Evolutionary conservation across 441 rosid genomes (phyloP), one percentile per base, ranked within the genome.

Genomic region (Eutrema salsugineum): DNA sequence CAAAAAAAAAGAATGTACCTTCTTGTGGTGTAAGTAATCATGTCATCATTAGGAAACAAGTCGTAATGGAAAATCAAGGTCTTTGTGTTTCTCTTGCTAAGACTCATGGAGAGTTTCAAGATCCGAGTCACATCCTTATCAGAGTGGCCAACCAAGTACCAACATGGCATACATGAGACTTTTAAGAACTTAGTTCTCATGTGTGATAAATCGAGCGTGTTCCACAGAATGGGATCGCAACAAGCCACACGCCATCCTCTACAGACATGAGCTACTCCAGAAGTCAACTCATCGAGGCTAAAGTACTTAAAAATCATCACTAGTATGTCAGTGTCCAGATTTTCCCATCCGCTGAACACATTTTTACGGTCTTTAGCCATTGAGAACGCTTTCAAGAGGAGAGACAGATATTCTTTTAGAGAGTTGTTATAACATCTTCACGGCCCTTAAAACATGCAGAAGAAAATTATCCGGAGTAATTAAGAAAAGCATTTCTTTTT

Each of bases 151-250:
- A 64, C 71, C 47, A 91, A 90, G 50, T 82, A 87, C 28, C 89
- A 88, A 73, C 77, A 88, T 17, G 89, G 89, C 66, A 79, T 83
- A 35, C 66, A 42, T 24, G 85, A 88, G 73, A 79, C 80, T 72
- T 73, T 81, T 76, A 86, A 86, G 79, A 70, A 87, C 77, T 72
- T 73, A 8, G 90, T 86, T 72, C 17, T 77, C 79, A 84, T 39
- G 75, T 59, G 70, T 3, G 89, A 86, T 44, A 91, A 79, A 59
- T 91, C 91, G 8, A 89, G 87, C 0, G 84, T 86, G 55, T 75
- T 80, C 93, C 97, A 88, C 11, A 88, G 78, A 54, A 82, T 35
- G 47, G 95, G 95, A 83, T 87, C 89, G 38, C 91, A 77, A 55
- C 88, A 85, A 66, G 89, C 97, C 63, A 15, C 27, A 16, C 89